Conservation (phyloP, 306 rosid species). For the Pyrus betulifolia region DNA sequence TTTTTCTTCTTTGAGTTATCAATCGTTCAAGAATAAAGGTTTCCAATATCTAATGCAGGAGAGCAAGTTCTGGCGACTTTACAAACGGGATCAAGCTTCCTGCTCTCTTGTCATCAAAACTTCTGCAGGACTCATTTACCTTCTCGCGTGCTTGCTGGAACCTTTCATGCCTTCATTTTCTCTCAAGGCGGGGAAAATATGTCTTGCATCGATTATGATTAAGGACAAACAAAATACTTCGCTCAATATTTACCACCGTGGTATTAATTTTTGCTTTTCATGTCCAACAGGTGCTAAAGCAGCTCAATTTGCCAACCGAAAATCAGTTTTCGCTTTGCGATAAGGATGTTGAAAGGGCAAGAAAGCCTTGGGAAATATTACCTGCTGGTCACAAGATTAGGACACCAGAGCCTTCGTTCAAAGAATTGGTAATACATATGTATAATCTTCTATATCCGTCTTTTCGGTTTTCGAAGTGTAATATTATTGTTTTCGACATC, state of each 20-base stretch:
- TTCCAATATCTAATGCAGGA: constrained; percentile 29
- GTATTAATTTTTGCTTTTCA: background rate
- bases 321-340: constrained; percentile 35
- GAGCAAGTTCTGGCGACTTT: constrained; percentile 65
- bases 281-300: constrained; percentile 49
- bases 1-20: background rate
- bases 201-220: background rate
- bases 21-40: background rate
- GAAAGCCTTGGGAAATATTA: constrained; percentile 50
- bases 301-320: constrained; percentile 43
- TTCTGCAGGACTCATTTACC: constrained; percentile 53
- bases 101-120: constrained; percentile 61
- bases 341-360: constrained; percentile 46
- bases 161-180: constrained; percentile 81
- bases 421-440: constrained; percentile 40
- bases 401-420: constrained; percentile 53
- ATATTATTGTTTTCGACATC: background rate
- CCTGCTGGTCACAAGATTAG: constrained; percentile 64
- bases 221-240: background rate
- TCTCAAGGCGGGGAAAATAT: constrained; percentile 34
- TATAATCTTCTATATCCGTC: background rate
- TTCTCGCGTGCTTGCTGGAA: constrained; percentile 55
- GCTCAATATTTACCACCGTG: background rate
- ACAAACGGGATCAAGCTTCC: constrained; percentile 46
- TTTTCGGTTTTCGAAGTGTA: constrained; percentile 4